Conservation (phyloP, 345 rosid genomes). For the Lepidium sativum region DNA sequence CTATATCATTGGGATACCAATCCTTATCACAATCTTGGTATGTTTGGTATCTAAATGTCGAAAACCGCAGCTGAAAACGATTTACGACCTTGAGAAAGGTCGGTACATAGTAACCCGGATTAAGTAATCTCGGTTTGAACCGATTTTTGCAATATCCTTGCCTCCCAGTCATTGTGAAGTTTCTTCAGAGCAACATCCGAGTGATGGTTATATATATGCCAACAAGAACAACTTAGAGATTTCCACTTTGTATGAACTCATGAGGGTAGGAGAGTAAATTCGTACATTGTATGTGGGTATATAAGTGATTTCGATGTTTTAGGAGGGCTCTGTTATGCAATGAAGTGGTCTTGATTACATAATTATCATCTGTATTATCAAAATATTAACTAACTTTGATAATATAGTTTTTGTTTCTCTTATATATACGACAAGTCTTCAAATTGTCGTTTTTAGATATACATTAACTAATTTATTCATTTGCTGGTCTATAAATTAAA, state of each 20-base stretch:
- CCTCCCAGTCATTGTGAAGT: background rate
- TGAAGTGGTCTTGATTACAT: background rate
- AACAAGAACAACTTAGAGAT: background rate
- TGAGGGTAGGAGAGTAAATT: background rate
- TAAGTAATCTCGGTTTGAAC: constrained; percentile 29
- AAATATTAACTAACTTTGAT: background rate
- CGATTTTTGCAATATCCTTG: background rate
- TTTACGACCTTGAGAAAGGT: constrained; percentile 89
- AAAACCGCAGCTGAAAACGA: constrained; percentile 72
- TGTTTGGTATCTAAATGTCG: constrained; percentile 66
- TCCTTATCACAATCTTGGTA: constrained; percentile 39
- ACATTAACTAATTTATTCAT: background rate
- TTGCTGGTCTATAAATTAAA: background rate
- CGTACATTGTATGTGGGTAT: background rate
- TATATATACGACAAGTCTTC: background rate
- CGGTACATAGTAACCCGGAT: constrained; percentile 67
- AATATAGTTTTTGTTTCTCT: background rate
- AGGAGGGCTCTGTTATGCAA: constrained; percentile 1
- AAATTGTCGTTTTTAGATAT: background rate
- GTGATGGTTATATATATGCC: background rate
- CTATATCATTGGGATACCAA: constrained; percentile 38
- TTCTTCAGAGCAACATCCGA: constrained; percentile 1
- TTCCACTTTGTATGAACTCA: background rate
- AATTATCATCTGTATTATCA: background rate
- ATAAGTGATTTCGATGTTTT: background rate